phyloP scores from a whole-genome alignment of 148 eudicot genomes.

The Cornus controversa region DNA sequence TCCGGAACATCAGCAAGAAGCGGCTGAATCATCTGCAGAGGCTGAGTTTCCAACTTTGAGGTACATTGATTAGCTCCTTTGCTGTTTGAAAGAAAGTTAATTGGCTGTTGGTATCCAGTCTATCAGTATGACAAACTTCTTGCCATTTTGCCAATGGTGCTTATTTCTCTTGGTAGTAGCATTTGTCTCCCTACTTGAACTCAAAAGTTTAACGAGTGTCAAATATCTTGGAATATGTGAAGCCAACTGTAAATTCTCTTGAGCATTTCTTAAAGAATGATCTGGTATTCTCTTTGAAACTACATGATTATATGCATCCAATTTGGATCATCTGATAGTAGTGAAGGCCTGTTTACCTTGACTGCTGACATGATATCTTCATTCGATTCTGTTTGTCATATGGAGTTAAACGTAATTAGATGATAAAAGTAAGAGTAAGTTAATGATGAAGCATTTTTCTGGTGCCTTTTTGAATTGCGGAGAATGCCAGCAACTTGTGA shows the following conservation, averaged over 20 bases:
- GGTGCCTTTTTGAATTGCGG: no score
- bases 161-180: not conserved
- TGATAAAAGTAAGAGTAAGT: no score
- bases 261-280: not conserved
- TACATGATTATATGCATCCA: no score
- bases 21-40: constrained; percentile 68
- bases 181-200: not conserved
- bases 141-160: not conserved
- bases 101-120: not conserved
- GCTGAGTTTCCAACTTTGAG: constrained; percentile 84
- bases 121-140: not conserved
- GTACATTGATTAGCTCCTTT: constrained; percentile 28
- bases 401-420: no score
- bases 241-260: not conserved
- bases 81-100: not conserved
- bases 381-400: no score
- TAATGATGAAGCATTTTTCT: no score
- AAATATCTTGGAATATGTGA: not conserved
- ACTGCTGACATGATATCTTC: no score
- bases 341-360: no score
- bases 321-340: no score
- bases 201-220: not conserved
- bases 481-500: no score
- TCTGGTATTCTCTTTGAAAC: no score
- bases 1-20: constrained; percentile 49